Percentiles rank a stretch among this genome's conserved stretches.
These are phyloP conservation scores for Emmonsia crescens DNA, from an alignment of 2,329 filamentous ascomycete genomes.

Conservation along the genomic window DNA sequence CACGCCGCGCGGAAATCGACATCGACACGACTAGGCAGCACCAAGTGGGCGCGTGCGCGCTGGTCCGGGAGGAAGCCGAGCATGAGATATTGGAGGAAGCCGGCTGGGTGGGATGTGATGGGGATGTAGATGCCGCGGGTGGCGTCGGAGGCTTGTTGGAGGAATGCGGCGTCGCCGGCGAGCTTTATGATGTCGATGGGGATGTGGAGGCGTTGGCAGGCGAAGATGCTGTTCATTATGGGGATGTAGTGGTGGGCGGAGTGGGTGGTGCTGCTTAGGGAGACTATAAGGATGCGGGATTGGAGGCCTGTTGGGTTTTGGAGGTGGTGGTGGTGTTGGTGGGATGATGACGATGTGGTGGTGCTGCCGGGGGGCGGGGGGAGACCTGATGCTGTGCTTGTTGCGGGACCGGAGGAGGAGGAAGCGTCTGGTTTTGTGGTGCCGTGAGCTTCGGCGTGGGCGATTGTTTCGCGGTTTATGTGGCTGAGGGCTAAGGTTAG, in stretches of 20 bases:
- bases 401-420: constrained; percentile 28
- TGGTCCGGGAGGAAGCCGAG: constrained; percentile 77
- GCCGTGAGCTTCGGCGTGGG: constrained; percentile 49
- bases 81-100: constrained; percentile 86
- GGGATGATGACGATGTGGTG: constrained; percentile 15
- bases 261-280: constrained; percentile 80
- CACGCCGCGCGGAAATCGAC: constrained; percentile 98
- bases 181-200: constrained; percentile 88
- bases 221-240: constrained; percentile 97
- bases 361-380: constrained; percentile 11
- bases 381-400: constrained; percentile 12
- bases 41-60: constrained; percentile 51
- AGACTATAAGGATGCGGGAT: constrained; percentile 78
- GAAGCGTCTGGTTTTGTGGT: constrained; percentile 25
- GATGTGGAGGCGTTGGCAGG: constrained; percentile 75
- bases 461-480: constrained; percentile 71
- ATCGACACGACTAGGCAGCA: constrained; percentile 69
- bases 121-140: constrained; percentile 61
- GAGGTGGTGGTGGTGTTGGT: constrained; percentile 35
- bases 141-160: constrained; percentile 79
- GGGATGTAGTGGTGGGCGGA: constrained; percentile 87
- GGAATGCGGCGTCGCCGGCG: constrained; percentile 74
- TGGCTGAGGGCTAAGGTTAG: constrained; percentile 80
- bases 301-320: constrained; percentile 42
- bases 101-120: constrained; percentile 39